These are phyloP conservation scores for Cystobasidium tubakii DNA, from an alignment of 768 basidiomycete species.

Conservation along the genomic window DNA sequence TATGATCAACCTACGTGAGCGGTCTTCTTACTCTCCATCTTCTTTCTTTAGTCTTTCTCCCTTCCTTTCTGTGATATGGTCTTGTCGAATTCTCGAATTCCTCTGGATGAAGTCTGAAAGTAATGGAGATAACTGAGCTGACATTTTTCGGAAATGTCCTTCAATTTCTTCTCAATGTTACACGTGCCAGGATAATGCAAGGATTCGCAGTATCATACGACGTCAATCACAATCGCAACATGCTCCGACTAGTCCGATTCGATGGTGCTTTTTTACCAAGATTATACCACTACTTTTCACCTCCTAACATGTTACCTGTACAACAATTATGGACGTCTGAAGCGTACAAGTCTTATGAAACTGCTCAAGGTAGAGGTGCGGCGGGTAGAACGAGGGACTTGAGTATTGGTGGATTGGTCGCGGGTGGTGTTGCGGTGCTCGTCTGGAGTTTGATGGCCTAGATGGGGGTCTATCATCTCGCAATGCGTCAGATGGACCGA, in stretches of 20 bases:
- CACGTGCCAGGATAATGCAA: slow-evolving; percentile 50
- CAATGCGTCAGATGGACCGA: no score
- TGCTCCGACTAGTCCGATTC: slow-evolving; percentile 22
- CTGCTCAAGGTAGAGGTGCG: background rate
- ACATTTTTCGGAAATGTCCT: no score
- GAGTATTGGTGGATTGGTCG: background rate
- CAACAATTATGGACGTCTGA: slow-evolving; percentile 30
- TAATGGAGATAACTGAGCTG: no score
- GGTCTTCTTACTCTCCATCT: no score
- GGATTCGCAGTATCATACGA: slow-evolving; percentile 72
- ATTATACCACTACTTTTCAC: slow-evolving; percentile 17
- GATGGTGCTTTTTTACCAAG: slow-evolving; percentile 25
- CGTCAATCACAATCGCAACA: slow-evolving; percentile 47
- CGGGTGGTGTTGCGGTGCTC: background rate
- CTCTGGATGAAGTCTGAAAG: no score
- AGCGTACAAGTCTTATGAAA: slow-evolving; percentile 21
- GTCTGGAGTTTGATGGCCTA: background rate
- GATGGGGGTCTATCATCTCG: background rate
- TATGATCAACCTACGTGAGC: slow-evolving; percentile 69
- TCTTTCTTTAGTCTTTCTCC: no score
- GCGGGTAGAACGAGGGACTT: background rate
- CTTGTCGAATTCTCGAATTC: no score
- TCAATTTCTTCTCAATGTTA: background rate
- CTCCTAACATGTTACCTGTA: slow-evolving; percentile 26
- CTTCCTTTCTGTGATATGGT: no score